A percentile compares a stretch with the other conserved stretches of the same genome.
phyloP scores from a whole-genome alignment of 345 rosid genomes.

The Cardamine occulta region DNA sequence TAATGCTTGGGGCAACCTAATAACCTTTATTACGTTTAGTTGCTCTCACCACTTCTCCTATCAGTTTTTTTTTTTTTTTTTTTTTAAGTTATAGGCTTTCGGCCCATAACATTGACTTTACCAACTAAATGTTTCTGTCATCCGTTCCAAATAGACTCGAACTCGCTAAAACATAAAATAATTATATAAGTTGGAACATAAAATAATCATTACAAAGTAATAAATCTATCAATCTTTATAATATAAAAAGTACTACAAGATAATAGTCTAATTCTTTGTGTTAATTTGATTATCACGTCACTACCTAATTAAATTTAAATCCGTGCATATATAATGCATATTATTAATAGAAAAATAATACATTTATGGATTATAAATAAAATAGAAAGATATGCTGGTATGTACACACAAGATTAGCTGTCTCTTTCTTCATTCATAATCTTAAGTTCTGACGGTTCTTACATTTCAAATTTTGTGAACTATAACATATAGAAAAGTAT shows the following conservation, averaged over 20 bases:
- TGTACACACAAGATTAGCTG: not conserved
- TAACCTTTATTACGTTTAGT: not conserved
- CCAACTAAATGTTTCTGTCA: too few species aligned
- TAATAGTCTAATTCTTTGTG: not conserved
- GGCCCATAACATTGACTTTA: too few species aligned
- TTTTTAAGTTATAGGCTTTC: too few species aligned
- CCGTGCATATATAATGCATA: not conserved
- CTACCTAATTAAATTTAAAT: not conserved
- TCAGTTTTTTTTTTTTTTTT: too few species aligned
- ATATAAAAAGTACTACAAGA: not conserved
- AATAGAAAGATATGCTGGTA: constrained; percentile 9
- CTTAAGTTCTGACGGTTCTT: constrained; percentile 20
- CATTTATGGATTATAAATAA: not conserved
- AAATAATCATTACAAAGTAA: not conserved
- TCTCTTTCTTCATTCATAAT: constrained; percentile 23
- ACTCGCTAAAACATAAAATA: too few species aligned
- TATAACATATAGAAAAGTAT: constrained; percentile 10
- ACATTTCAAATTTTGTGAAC: constrained; percentile 10
- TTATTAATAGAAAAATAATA: not conserved
- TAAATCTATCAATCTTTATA: not conserved
- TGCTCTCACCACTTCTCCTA: constrained; percentile 4
- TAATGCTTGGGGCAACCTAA: not conserved
- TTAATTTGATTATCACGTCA: too few species aligned
- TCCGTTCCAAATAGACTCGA: too few species aligned
- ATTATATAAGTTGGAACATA: not conserved